Conservation (phyloP, 2,329 filamentous ascomycete species). For the Talaromyces sp. region DNA sequence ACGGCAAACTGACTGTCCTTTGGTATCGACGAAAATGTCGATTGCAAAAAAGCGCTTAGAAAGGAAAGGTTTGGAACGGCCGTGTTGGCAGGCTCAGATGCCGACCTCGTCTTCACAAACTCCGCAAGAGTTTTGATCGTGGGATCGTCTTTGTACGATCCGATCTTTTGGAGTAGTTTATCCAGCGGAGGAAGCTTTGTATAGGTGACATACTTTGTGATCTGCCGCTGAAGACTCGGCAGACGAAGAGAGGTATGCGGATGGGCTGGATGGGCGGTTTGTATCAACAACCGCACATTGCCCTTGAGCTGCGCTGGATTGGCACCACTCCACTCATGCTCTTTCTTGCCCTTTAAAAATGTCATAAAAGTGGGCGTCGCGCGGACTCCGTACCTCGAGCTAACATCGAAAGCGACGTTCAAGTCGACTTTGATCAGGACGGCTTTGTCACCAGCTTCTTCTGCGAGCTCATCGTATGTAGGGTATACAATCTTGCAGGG, state of each 20-base stretch:
- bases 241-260: constrained; percentile 67
- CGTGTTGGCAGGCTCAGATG: constrained; percentile 57
- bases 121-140: constrained; percentile 60
- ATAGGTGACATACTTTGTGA: constrained; percentile 66
- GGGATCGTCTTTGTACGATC: constrained; percentile 51
- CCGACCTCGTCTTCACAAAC: constrained; percentile 63
- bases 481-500: constrained; percentile 83
- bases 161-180: constrained; percentile 77
- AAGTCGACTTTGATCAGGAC: constrained; percentile 80
- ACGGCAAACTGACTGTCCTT: constrained; percentile 68
- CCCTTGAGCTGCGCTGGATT: constrained; percentile 62
- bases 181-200: constrained; percentile 73
- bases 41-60: constrained; percentile 58
- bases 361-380: constrained; percentile 88
- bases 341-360: constrained; percentile 68
- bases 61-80: constrained; percentile 64
- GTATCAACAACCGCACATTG: constrained; percentile 67
- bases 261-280: constrained; percentile 71
- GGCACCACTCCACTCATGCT: constrained; percentile 76
- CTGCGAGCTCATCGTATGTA: constrained; percentile 72
- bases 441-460: constrained; percentile 62
- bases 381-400: constrained; percentile 60
- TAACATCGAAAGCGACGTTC: constrained; percentile 59
- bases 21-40: constrained; percentile 52
- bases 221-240: constrained; percentile 61